Conservation (phyloP, 2,329 filamentous ascomycete species). For the Fusarium vanettenii region DNA sequence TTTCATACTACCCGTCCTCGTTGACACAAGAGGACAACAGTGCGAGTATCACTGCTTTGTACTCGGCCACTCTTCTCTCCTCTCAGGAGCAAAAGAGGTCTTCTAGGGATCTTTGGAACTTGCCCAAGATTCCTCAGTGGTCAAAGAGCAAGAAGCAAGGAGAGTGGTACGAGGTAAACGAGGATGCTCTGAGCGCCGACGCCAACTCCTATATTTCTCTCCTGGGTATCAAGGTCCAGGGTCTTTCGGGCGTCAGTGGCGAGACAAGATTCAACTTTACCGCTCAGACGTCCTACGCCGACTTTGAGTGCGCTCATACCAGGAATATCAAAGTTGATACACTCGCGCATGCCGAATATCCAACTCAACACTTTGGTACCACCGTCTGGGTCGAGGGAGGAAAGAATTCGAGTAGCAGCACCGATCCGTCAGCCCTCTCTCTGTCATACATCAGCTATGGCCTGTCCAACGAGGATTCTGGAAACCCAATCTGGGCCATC, state of each 20-base stretch:
- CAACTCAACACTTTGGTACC: not conserved
- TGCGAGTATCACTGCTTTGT: not conserved
- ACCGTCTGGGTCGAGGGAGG: not conserved
- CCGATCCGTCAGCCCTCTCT: not conserved
- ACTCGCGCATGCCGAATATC: not conserved
- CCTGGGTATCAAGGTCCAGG: not conserved
- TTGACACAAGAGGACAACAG: not conserved
- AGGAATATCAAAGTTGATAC: not conserved
- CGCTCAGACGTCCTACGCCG: not conserved
- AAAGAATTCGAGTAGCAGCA: not conserved
- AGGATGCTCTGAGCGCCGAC: not conserved
- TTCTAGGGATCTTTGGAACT: slow-evolving; percentile 9
- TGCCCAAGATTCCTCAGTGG: slow-evolving; percentile 19
- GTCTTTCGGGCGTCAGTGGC: not conserved
- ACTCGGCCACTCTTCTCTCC: not conserved
- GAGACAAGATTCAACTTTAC: slow-evolving; percentile 2
- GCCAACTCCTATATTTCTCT: slow-evolving; percentile 1
- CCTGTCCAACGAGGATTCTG: not conserved
- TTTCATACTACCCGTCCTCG: not conserved
- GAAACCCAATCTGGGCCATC: not conserved
- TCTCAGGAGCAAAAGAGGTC: not conserved
- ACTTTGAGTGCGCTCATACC: not conserved
- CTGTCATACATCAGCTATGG: not conserved
- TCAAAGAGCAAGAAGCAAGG: not conserved
- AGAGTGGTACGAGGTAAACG: not conserved